These are phyloP conservation scores for Aaosphaeria arxii DNA, from an alignment of 2,329 filamentous ascomycete genomes.

Conservation along the genomic window DNA sequence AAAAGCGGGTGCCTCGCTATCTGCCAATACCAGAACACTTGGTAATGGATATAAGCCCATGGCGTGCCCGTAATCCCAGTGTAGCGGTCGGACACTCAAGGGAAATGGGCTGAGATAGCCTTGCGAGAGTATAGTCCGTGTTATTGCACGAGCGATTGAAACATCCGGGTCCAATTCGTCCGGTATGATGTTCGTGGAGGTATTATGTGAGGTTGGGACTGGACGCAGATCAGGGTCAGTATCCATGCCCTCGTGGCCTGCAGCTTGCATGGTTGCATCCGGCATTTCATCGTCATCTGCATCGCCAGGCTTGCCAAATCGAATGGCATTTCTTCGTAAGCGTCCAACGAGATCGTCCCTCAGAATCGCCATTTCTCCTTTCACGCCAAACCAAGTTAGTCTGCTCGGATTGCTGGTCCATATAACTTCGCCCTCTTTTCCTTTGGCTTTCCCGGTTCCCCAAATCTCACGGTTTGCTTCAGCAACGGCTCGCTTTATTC, in stretches of 20 bases:
- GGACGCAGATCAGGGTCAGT: conserved; percentile 34
- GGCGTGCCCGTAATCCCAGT: conserved; percentile 81
- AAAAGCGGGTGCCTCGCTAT: conserved; percentile 78
- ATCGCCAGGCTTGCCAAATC: conserved; percentile 54
- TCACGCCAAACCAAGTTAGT: conserved; percentile 79
- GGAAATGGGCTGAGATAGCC: conserved; percentile 86
- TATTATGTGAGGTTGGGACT: conserved; percentile 6
- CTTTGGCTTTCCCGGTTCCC: conserved; percentile 42
- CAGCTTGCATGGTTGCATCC: conserved; percentile 9
- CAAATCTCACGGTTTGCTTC: conserved; percentile 69
- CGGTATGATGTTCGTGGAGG: background rate
- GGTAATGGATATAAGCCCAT: conserved; percentile 86
- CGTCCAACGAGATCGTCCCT: conserved; percentile 82
- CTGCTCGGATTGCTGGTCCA: conserved; percentile 89
- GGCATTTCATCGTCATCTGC: conserved; percentile 24
- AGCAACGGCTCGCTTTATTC: conserved; percentile 77
- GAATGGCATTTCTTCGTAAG: conserved; percentile 72
- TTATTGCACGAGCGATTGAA: conserved; percentile 68
- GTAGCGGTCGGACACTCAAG: conserved; percentile 71
- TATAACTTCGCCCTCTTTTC: conserved; percentile 66
- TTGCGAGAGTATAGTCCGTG: conserved; percentile 90
- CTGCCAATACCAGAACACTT: conserved; percentile 76
- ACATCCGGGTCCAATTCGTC: conserved; percentile 25
- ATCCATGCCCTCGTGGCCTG: conserved; percentile 41
- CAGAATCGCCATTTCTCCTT: conserved; percentile 83